Conservation (phyloP, 257 asterid genomes). For the Fraxinus pennsylvanica region DNA sequence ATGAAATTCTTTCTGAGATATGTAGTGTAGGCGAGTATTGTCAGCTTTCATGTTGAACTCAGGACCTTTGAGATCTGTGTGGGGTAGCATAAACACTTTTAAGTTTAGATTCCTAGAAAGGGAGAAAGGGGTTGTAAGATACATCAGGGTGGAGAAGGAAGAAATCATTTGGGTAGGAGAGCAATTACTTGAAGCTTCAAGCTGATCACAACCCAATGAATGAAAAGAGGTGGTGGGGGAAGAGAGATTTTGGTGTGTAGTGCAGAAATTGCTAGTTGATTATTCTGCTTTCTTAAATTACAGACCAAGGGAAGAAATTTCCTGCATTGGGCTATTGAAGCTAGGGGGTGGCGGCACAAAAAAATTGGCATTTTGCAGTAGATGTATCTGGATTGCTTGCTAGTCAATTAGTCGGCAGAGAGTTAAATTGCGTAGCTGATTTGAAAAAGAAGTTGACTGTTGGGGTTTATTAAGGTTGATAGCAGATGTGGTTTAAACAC, state of each 20-base stretch:
- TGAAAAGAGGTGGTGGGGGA: background rate
- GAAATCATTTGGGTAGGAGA: background rate
- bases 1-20: background rate
- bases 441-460: background rate
- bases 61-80: background rate
- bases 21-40: background rate
- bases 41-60: background rate
- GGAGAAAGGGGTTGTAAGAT: background rate
- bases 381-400: background rate
- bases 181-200: background rate
- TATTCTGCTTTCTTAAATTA: background rate
- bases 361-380: background rate
- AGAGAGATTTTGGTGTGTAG: background rate
- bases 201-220: background rate
- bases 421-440: background rate
- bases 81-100: background rate
- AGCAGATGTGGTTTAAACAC: background rate
- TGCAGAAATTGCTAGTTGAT: background rate
- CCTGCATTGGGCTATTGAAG: background rate
- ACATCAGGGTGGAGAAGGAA: background rate
- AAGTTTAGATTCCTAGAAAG: background rate
- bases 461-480: background rate
- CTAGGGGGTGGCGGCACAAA: background rate
- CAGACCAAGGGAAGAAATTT: background rate
- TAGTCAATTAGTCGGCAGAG: background rate